Evolutionary conservation across 768 basidiomycete species (phyloP), one percentile per base, ranked within the genome.

Genomic region (Pisolithus microcarpus): DNA sequence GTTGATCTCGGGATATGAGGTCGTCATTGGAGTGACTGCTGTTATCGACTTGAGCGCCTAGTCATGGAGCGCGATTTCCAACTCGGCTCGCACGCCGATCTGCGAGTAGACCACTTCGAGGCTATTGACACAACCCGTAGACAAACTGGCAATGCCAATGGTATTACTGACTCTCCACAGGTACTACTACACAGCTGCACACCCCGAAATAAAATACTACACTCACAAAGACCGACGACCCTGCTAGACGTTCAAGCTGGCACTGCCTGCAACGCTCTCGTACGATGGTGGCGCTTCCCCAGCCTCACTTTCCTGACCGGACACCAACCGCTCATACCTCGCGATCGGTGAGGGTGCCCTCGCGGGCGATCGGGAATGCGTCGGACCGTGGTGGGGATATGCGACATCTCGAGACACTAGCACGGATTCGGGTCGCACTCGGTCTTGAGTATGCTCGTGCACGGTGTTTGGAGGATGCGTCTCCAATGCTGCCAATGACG

Each of bases 251-350:
- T 5, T 43, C 26, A 43, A 11, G 10, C 26, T 34, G 26, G 16
- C 46, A 1, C 11, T 24, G 16, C 46, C 43, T 28, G 53, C 19
- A 19, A 65, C 49, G 30, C 62, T 69, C 45, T 67, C 65, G 40
- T 67, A 67, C 18, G 65, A 59, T 4, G 94, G 94, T 3, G 94
- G 94, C 5, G 80, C 80, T 61, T 96, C 93, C 3, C 94, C 93
- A 7, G 72, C 72, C 59, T 87, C 84, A 34, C 78, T 86, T 64
- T 88, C 89, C 64, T 86, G 82, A n/a, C 94, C 94, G 1, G 87
- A 81, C 44, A 96, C 77, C 18, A 97, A 77, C 36, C 88, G 75
- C 61, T 92, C 91, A 63, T 87, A 95, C 52, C 80, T 79, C 24
- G 68, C 70, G 13, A 62, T 51, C 31, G 59, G 62, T 1, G 61